Conservation (phyloP, 805 yeast genomes). For the Maudiozyma barnettii region DNA sequence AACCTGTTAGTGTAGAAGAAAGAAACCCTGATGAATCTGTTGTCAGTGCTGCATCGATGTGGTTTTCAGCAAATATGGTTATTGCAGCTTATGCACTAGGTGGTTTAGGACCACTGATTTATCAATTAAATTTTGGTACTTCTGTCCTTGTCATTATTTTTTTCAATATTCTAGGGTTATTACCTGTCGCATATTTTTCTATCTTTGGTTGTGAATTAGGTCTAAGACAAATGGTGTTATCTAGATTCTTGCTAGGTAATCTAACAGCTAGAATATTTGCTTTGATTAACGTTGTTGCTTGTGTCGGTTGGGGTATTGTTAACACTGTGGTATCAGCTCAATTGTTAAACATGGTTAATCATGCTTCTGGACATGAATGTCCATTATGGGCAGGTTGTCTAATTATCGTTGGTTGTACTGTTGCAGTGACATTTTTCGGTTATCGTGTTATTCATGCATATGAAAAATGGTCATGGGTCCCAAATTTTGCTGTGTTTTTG, state of each 20-base stretch:
- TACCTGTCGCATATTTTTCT: slow-evolving; percentile 75
- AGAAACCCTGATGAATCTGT: slow-evolving; percentile 51
- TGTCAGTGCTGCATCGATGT: slow-evolving; percentile 71
- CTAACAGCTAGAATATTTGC: slow-evolving; percentile 68
- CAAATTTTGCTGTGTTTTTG: slow-evolving; percentile 60
- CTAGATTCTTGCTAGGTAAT: slow-evolving; percentile 72
- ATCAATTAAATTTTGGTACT: slow-evolving; percentile 65
- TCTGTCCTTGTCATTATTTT: slow-evolving; percentile 57
- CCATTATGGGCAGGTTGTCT: slow-evolving; percentile 91
- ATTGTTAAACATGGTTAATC: slow-evolving; percentile 64
- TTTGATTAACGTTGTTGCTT: slow-evolving; percentile 66
- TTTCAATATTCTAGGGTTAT: slow-evolving; percentile 61
- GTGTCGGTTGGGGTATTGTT: slow-evolving; percentile 93
- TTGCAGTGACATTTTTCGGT: slow-evolving; percentile 75
- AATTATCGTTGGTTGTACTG: slow-evolving; percentile 56
- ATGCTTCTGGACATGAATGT: slow-evolving; percentile 35
- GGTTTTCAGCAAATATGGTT: slow-evolving; percentile 85
- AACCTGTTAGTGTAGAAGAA: slow-evolving; percentile 69
- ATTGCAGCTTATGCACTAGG: slow-evolving; percentile 78
- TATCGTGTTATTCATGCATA: slow-evolving; percentile 70
- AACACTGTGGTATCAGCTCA: slow-evolving; percentile 87
- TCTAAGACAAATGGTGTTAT: slow-evolving; percentile 75
- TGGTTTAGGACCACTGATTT: slow-evolving; percentile 54
- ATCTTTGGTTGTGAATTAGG: slow-evolving; percentile 79
- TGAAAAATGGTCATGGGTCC: slow-evolving; percentile 84